Conservation (phyloP, 2,329 filamentous ascomycete genomes). For the Apiospora phragmitis region DNA sequence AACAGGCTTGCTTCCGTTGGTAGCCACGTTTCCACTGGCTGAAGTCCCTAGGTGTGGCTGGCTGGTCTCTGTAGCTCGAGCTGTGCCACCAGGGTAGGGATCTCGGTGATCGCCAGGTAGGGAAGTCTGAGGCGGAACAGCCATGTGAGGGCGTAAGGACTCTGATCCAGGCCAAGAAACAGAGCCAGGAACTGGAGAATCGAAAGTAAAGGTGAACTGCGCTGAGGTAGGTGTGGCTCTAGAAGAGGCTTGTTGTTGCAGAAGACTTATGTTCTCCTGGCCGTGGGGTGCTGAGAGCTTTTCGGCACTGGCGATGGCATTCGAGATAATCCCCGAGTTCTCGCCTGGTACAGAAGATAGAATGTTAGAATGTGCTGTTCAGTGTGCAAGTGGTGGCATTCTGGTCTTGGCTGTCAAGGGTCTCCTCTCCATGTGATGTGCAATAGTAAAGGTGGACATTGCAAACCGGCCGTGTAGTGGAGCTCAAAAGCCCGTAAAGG, state of each 20-base stretch:
- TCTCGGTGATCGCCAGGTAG: constrained; percentile 19
- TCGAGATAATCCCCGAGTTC: constrained; percentile 79
- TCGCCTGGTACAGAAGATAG: constrained; percentile 38
- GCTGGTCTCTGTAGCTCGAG: constrained; percentile 20
- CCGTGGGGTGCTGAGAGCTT: constrained; percentile 64
- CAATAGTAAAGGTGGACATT: background rate
- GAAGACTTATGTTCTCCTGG: constrained; percentile 76
- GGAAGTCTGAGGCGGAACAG: constrained; percentile 20
- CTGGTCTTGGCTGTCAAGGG: background rate
- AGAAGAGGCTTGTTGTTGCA: constrained; percentile 67
- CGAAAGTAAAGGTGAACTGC: constrained; percentile 96
- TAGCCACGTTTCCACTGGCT: constrained; percentile 17
- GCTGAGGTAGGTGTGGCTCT: constrained; percentile 66
- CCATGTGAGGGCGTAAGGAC: constrained; percentile 33
- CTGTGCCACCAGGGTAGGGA: constrained; percentile 16
- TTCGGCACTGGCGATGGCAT: constrained; percentile 86
- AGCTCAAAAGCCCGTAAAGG: constrained; percentile 5
- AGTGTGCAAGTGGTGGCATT: background rate
- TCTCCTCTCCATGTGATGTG: constrained; percentile 6
- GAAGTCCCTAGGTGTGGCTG: constrained; percentile 18
- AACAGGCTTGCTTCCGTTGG: constrained; percentile 29
- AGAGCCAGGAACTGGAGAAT: constrained; percentile 81
- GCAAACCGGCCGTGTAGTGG: constrained; percentile 1
- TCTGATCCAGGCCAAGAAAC: constrained; percentile 70
- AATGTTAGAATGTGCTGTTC: constrained; percentile 10